Evolutionary conservation across 441 rosid species (phyloP), one percentile per base, ranked within the genome.

Genomic region (Gossypium laxum): DNA sequence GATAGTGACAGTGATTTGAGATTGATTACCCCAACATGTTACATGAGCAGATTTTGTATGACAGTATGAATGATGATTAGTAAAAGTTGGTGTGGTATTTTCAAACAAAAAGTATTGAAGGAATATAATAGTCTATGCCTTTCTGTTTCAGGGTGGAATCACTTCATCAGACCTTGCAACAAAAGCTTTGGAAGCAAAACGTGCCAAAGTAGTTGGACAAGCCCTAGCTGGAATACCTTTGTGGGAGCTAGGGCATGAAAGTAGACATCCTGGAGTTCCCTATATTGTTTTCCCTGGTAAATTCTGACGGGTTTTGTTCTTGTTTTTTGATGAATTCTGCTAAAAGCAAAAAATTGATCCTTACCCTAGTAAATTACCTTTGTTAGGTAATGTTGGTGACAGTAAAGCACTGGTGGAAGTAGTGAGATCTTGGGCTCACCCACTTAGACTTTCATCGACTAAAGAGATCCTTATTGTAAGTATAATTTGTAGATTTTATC

Each of bases 121-220:
- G n/a, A 6, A 45, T 24, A 47, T 58, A 70, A 60, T 45, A 66
- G 22, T 43, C 15, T 57, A 58, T 10, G 12, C 67, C 51, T 75
- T 22, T 11, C 77, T 80, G 59, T 48, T 66, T 26, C 67, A 93
- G 97, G 98, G 98, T 71, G 98, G 98, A 78, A 93, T 91, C 61
- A 93, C 98, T 18, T 93, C 98, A 66, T 93, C 98, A 43, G 98
- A 93, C 83, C 89, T 88, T 17, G 98, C 96, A 34, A 93, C 98
- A 76, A 90, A 91, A 85, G 97, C 96, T 76, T 84, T 91, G 30
- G 90, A 86, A 79, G 98, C 92, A 71, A 90, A 83, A 75, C 84
- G 90, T 67, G 97, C 98, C 59, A 88, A 80, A 82, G 86, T 93
- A 74, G 84, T 87, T 41, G 98, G 98, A 70, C 96, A 93, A 82